A percentile compares a stretch with the other conserved stretches of the same genome.
Conservation (phyloP, 1,284 basidiomycete genomes). For the Sanghuangporus sanghuang region DNA sequence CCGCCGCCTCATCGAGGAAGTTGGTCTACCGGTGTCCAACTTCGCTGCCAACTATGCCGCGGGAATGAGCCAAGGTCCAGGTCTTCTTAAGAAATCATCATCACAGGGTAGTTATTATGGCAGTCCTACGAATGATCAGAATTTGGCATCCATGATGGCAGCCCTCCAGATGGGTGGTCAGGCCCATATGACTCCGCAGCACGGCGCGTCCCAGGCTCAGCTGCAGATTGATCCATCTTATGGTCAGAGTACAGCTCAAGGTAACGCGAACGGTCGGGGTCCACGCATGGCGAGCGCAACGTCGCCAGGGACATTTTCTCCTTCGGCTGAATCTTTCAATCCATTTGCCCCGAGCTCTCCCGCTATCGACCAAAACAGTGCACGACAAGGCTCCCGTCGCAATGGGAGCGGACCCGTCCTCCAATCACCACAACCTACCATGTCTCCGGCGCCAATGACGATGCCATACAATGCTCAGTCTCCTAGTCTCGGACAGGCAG, state of each 20-base stretch:
- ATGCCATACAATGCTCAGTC: constrained; percentile 58
- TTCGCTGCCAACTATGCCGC: constrained; percentile 73
- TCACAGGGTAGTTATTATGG: constrained; percentile 51
- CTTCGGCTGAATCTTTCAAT: constrained; percentile 67
- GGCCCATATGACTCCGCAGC: constrained; percentile 52
- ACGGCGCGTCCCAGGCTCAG: constrained; percentile 55
- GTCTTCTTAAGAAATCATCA: constrained; percentile 51
- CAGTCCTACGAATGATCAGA: constrained; percentile 67
- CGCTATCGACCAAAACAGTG: constrained; percentile 46
- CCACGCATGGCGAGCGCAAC: constrained; percentile 8
- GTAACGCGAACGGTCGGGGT: constrained; percentile 34
- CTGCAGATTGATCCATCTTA: constrained; percentile 66
- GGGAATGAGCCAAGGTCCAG: constrained; percentile 56
- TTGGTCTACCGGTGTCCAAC: constrained; percentile 85
- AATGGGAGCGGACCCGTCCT: constrained; percentile 27
- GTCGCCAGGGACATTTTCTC: constrained; percentile 46
- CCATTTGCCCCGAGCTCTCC: constrained; percentile 64
- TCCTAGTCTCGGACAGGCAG: constrained; percentile 48
- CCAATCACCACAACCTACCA: constrained; percentile 27
- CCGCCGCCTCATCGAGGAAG: constrained; percentile 87
- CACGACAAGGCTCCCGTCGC: constrained; percentile 46
- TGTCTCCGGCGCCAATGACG: constrained; percentile 36
- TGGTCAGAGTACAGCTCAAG: constrained; percentile 30
- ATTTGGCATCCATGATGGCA: constrained; percentile 83
- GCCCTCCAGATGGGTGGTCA: constrained; percentile 82